Percentiles rank a stretch among this genome's conserved stretches.
Conservation (phyloP, 208 protist genomes). For the Phytomonas francai region DNA sequence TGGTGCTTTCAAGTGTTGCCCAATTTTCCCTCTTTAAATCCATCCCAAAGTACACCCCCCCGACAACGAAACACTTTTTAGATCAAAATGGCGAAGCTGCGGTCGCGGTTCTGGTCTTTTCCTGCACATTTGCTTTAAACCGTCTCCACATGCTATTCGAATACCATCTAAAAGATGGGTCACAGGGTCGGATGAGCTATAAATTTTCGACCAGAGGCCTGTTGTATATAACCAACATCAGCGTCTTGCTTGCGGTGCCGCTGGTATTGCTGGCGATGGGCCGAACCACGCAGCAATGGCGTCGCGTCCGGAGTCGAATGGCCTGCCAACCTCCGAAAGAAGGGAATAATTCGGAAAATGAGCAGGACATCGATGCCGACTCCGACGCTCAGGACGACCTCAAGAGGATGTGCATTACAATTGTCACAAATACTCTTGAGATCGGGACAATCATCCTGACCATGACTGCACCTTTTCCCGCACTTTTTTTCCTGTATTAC, state of each 20-base stretch:
- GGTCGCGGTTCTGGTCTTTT: slow-evolving; percentile 58
- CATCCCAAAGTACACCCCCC: slow-evolving; percentile 48
- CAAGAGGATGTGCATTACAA: slow-evolving; percentile 11
- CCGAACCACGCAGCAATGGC: slow-evolving; percentile 44
- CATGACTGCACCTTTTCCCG: slow-evolving; percentile 24
- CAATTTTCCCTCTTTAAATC: slow-evolving; percentile 58
- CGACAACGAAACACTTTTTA: slow-evolving; percentile 30
- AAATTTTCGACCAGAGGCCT: background rate
- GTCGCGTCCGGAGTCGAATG: slow-evolving; percentile 4
- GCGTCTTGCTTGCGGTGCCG: slow-evolving; percentile 47
- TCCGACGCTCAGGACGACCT: background rate
- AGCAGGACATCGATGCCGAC: background rate
- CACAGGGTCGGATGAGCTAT: background rate
- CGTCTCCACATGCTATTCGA: slow-evolving; percentile 41
- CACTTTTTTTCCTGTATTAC: slow-evolving; percentile 33
- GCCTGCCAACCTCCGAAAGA: slow-evolving; percentile 1
- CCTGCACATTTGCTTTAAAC: slow-evolving; percentile 41
- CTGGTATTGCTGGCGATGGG: slow-evolving; percentile 56
- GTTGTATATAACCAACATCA: slow-evolving; percentile 18
- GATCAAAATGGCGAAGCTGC: slow-evolving; percentile 72
- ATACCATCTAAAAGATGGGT: background rate
- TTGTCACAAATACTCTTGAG: slow-evolving; percentile 38
- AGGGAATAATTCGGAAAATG: background rate
- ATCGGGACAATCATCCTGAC: slow-evolving; percentile 41
- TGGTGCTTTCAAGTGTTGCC: slow-evolving; percentile 42